Evolutionary conservation across 345 rosid species (phyloP).

Genomic region (Linum usitatissimum): DNA sequence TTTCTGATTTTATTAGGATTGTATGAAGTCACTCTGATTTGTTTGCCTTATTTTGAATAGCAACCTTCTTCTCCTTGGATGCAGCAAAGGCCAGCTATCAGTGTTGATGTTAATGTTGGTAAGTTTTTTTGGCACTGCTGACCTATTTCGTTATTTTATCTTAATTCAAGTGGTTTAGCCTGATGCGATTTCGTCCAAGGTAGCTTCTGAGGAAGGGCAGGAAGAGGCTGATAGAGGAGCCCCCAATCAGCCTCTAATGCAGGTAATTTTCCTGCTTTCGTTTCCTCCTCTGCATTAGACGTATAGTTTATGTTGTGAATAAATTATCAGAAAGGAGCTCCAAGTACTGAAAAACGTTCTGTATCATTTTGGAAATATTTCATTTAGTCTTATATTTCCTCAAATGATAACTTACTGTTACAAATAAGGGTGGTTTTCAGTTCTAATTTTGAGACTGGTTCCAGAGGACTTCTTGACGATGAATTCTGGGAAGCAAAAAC

Average conservation of each 20-base stretch:
- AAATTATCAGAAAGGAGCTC: slow-evolving; percentile 8
- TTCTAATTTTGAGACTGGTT: slow-evolving; percentile 23
- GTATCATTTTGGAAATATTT: slow-evolving; percentile 4
- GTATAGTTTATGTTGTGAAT: slow-evolving; percentile 10
- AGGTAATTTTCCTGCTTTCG: slow-evolving; percentile 38
- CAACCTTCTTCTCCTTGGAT: slow-evolving; percentile 89
- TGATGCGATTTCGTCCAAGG: not conserved
- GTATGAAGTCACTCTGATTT: not conserved
- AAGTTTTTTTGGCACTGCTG: slow-evolving; percentile 24
- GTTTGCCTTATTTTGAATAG: slow-evolving; percentile 24
- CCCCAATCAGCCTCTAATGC: slow-evolving; percentile 61
- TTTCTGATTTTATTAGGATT: not conserved
- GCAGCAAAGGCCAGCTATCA: slow-evolving; percentile 54
- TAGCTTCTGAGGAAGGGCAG: slow-evolving; percentile 93
- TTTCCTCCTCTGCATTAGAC: not conserved
- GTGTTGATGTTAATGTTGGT: slow-evolving; percentile 93
- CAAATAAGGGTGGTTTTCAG: slow-evolving; percentile 13
- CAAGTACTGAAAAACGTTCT: not conserved
- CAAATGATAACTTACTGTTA: slow-evolving; percentile 7
- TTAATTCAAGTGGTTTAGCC: slow-evolving; percentile 8
- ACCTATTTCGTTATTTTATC: not conserved
- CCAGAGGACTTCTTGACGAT: slow-evolving; percentile 69
- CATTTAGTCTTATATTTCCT: slow-evolving; percentile 7
- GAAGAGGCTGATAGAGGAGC: slow-evolving; percentile 33
- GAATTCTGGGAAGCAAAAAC: slow-evolving; percentile 83